A percentile compares a stretch with the other conserved stretches of the same genome.
Evolutionary conservation across 768 basidiomycete species (phyloP).

Genomic region (Phlebiopsis flavidoalba): DNA sequence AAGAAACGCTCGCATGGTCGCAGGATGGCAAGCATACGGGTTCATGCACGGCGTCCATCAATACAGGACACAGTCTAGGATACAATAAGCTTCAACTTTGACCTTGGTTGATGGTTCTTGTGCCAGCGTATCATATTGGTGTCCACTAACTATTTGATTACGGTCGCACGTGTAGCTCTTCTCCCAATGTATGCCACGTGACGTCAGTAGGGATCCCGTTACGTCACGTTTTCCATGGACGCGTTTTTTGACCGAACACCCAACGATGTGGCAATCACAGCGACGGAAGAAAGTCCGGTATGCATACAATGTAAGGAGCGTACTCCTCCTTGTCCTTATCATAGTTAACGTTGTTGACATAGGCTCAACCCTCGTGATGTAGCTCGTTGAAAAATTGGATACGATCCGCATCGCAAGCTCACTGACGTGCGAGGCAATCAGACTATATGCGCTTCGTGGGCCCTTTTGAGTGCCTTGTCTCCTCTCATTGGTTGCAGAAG

Average conservation of each 20-base stretch:
- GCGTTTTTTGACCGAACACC: conserved; percentile 74
- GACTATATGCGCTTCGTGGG: conserved; percentile 75
- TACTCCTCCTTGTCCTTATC: background rate
- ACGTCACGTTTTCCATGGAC: conserved; percentile 96
- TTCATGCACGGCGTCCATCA: conserved; percentile 97
- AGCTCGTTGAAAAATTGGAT: conserved; percentile 19
- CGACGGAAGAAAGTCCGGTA: conserved; percentile 75
- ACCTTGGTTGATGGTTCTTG: conserved; percentile 9
- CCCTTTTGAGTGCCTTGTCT: conserved; percentile 70
- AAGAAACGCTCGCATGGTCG: conserved; percentile 90
- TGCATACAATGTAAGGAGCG: conserved; percentile 48
- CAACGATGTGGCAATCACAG: conserved; percentile 94
- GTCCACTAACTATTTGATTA: conserved; percentile 79
- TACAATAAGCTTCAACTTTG: background rate
- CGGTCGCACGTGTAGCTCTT: conserved; percentile 30
- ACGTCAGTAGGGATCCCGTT: conserved; percentile 43
- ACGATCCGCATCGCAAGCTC: background rate
- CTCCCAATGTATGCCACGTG: conserved; percentile 22
- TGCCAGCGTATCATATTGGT: conserved; percentile 65
- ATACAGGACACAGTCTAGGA: conserved; percentile 93
- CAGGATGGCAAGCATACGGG: conserved; percentile 92
- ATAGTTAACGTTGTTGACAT: background rate
- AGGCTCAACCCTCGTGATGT: conserved; percentile 85
- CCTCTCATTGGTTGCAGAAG: conserved; percentile 86
- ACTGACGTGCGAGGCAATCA: conserved; percentile 22